These are phyloP conservation scores for Chrysophaeum taylorii DNA, from an alignment of 352 stramenopile genomes.

Conservation along the genomic window DNA sequence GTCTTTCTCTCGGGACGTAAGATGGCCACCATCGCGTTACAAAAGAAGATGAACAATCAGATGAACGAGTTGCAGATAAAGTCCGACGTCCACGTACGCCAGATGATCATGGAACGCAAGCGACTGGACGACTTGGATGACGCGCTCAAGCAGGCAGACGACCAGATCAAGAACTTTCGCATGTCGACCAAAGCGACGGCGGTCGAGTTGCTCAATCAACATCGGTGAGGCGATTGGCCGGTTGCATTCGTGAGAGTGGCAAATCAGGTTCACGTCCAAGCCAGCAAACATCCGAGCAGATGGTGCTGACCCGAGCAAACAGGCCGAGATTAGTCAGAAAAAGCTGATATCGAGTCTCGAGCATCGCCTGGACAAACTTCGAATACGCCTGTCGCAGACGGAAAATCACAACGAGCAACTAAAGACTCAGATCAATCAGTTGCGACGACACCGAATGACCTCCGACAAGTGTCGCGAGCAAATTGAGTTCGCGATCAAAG, in stretches of 20 bases:
- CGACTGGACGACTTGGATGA: conserved; percentile 25
- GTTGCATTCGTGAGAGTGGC: background rate
- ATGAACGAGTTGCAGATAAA: conserved; percentile 5
- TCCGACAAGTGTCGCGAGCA: conserved; percentile 31
- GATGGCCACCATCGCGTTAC: conserved; percentile 6
- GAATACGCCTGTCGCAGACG: conserved; percentile 32
- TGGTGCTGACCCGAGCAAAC: conserved; percentile 36
- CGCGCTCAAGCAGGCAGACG: conserved; percentile 32
- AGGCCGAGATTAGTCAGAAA: conserved; percentile 38
- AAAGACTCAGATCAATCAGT: conserved; percentile 39
- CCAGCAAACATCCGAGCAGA: conserved; percentile 38
- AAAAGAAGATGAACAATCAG: conserved; percentile 8
- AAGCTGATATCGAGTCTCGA: conserved; percentile 44
- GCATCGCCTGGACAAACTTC: conserved; percentile 35
- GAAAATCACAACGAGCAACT: conserved; percentile 36
- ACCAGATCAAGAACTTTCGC: conserved; percentile 29
- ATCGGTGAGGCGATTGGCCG: background rate
- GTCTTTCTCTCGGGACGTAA: too few species aligned
- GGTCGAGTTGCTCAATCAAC: conserved; percentile 37
- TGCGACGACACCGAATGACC: conserved; percentile 33
- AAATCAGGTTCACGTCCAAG: conserved; percentile 25
- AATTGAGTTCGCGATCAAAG: conserved; percentile 35
- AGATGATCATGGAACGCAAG: conserved; percentile 36
- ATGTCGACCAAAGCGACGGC: conserved; percentile 38
- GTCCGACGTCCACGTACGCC: background rate